These are phyloP conservation scores for Candida freyschussii DNA, from an alignment of 1,139 yeast species.

Conservation along the genomic window DNA sequence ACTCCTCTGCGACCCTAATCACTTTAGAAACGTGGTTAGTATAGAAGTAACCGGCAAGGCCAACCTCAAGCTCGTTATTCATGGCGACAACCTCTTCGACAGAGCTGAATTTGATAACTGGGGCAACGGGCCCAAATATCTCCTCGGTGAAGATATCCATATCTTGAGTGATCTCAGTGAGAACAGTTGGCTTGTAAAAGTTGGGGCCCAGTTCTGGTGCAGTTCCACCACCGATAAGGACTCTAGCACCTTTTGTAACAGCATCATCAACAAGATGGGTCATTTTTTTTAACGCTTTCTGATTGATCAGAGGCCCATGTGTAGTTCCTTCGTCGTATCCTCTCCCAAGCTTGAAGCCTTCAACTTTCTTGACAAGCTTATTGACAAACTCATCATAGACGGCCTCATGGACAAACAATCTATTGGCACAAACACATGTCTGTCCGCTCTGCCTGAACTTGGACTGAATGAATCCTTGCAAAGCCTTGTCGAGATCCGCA, in stretches of 20 bases:
- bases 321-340: constrained; percentile 62
- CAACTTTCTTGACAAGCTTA: constrained; percentile 61
- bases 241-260: constrained; percentile 55
- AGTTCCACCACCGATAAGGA: constrained; percentile 59
- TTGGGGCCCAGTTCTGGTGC: constrained; percentile 57
- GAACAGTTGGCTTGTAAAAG: constrained; percentile 73
- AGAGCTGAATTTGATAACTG: constrained; percentile 58
- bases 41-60: constrained; percentile 73
- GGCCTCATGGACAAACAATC: constrained; percentile 59
- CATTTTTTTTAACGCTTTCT: constrained; percentile 54
- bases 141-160: constrained; percentile 71
- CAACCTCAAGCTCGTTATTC: constrained; percentile 64
- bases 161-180: constrained; percentile 64
- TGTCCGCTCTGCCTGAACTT: constrained; percentile 64
- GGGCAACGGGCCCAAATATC: constrained; percentile 79
- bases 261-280: constrained; percentile 54
- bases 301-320: constrained; percentile 67
- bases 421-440: constrained; percentile 68
- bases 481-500: constrained; percentile 49
- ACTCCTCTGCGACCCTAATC: constrained; percentile 39
- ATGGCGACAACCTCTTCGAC: constrained; percentile 55
- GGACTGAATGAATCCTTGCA: constrained; percentile 42
- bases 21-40: constrained; percentile 38
- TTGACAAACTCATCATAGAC: constrained; percentile 51
- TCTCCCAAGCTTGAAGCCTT: constrained; percentile 59